Percentiles rank a stretch among this genome's conserved stretches.
Evolutionary conservation across 257 asterid genomes (phyloP).

Genomic region (Osmanthus fragrans): DNA sequence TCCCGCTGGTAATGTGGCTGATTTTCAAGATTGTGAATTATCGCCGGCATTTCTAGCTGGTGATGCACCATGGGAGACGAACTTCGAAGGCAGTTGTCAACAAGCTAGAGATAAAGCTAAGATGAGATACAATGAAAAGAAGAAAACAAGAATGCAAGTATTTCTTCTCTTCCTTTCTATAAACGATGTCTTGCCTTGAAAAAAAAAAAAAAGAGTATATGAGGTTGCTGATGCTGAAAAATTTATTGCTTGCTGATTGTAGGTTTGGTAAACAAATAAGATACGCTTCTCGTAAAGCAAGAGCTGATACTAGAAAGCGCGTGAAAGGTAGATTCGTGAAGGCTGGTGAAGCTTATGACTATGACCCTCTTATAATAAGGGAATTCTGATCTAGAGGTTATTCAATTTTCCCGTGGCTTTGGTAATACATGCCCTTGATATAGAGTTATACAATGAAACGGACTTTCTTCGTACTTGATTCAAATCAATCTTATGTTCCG

Average conservation of each 20-base stretch:
- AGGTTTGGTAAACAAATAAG: conserved; percentile 91
- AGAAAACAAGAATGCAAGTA: conserved; percentile 72
- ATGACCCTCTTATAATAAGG: conserved; percentile 45
- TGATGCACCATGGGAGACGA: conserved; percentile 66
- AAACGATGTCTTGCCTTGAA: neutral
- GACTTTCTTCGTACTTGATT: neutral
- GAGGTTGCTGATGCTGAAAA: neutral
- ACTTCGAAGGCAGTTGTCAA: conserved; percentile 48
- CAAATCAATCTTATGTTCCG: neutral
- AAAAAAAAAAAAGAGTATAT: neutral
- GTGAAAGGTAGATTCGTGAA: conserved; percentile 92
- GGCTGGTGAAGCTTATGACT: conserved; percentile 65
- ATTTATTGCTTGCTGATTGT: neutral
- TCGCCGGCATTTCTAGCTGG: conserved; percentile 49
- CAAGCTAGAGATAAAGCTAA: conserved; percentile 76
- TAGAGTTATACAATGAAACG: conserved; percentile 19
- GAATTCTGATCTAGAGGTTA: conserved; percentile 31
- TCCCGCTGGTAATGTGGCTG: conserved; percentile 47
- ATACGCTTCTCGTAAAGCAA: conserved; percentile 87
- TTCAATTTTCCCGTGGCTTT: neutral
- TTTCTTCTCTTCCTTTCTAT: neutral
- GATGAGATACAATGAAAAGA: conserved; percentile 86
- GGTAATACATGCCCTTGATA: conserved; percentile 2
- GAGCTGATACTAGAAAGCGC: conserved; percentile 89
- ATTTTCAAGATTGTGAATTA: conserved; percentile 68